Evolutionary conservation across 306 rosid species (phyloP).

Genomic region (Astragalus glycyphyllos): DNA sequence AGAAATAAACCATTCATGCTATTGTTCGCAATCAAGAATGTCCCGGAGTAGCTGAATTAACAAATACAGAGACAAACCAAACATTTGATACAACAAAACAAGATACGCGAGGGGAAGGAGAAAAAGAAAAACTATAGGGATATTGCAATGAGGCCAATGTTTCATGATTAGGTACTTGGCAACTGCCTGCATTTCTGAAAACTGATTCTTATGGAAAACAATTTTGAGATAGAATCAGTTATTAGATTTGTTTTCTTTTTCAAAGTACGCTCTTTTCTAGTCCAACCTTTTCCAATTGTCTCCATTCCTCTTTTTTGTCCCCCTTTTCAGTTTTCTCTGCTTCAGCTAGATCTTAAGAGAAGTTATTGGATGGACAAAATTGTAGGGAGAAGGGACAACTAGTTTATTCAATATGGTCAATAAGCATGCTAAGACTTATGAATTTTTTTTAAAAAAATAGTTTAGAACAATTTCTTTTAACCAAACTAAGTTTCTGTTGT

Average conservation of each 20-base stretch:
- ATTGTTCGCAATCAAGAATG: slow-evolving; percentile 30
- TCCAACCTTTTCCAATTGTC: slow-evolving; percentile 11
- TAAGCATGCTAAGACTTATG: neutral
- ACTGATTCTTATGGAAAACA: slow-evolving; percentile 6
- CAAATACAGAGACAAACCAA: slow-evolving; percentile 16
- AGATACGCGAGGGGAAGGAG: neutral
- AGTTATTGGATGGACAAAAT: neutral
- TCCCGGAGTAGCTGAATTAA: slow-evolving; percentile 10
- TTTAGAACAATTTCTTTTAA: neutral
- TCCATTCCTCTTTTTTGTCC: neutral
- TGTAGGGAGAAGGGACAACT: neutral
- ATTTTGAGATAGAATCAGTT: neutral
- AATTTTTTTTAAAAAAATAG: neutral
- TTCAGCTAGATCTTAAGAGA: neutral
- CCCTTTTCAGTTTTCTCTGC: neutral
- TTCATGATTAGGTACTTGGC: neutral
- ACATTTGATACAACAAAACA: slow-evolving; percentile 31
- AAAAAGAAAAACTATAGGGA: neutral
- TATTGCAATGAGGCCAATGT: neutral
- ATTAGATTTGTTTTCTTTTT: neutral
- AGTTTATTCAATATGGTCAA: neutral
- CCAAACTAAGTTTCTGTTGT: neutral
- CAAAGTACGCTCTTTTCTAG: neutral
- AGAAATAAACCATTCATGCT: slow-evolving; percentile 24
- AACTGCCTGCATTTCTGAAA: neutral